These are phyloP conservation scores for Licmophora abbreviata DNA, from an alignment of 108 stramenopile genomes.

Conservation along the genomic window DNA sequence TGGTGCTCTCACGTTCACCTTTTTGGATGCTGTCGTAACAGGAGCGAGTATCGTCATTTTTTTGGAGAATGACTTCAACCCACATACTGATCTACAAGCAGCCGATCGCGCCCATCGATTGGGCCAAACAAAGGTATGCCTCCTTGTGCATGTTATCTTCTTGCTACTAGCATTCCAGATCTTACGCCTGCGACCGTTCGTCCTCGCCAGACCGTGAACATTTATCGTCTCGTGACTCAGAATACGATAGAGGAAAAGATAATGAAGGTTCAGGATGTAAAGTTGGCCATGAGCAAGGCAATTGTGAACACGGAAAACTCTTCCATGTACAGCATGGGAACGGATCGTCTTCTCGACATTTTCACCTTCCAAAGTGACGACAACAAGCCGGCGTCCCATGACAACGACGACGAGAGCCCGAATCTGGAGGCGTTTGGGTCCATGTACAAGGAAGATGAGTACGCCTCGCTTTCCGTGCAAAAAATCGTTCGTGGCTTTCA, in stretches of 20 bases:
- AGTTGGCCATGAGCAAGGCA: constrained; percentile 68
- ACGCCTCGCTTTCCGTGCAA: constrained; percentile 17
- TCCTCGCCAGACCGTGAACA: constrained; percentile 81
- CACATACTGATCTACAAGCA: constrained; percentile 57
- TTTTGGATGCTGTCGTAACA: constrained; percentile 4
- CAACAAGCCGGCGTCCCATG: not conserved
- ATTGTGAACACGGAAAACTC: constrained; percentile 85
- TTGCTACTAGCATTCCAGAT: no score
- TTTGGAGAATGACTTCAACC: constrained; percentile 82
- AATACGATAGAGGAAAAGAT: constrained; percentile 91
- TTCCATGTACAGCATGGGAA: constrained; percentile 83
- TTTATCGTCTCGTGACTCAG: constrained; percentile 84
- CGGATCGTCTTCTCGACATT: constrained; percentile 79
- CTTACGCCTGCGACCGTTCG: no score
- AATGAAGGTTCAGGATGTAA: constrained; percentile 61
- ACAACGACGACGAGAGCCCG: not conserved
- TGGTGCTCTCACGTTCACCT: not conserved
- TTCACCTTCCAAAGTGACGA: constrained; percentile 33
- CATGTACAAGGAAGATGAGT: constrained; percentile 30
- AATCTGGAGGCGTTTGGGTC: not conserved
- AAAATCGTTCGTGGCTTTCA: constrained; percentile 18
- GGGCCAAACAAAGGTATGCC: constrained; percentile 71
- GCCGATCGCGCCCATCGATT: constrained; percentile 77
- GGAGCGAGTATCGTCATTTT: constrained; percentile 82
- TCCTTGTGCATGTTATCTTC: no score